Percentiles rank a stretch among this genome's conserved stretches.
Conservation (phyloP, 345 rosid species). For the Crucihimalaya himalaica region DNA sequence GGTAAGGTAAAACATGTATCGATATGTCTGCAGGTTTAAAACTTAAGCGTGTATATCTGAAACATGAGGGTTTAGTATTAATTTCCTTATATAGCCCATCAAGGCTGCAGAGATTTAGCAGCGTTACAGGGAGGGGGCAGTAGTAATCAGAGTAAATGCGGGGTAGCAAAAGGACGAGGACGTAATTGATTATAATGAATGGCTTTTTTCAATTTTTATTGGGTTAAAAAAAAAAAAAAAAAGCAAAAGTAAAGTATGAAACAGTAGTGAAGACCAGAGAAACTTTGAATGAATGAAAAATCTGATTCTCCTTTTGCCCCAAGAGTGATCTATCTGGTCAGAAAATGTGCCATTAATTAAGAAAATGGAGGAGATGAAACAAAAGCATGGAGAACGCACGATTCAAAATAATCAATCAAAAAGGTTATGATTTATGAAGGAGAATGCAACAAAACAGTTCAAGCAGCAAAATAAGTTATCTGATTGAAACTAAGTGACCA, state of each 20-base stretch:
- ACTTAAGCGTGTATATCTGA: constrained; percentile 8
- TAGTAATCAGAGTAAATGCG: constrained; percentile 30
- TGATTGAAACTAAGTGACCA: not conserved
- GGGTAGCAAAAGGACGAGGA: constrained; percentile 30
- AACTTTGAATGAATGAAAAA: constrained; percentile 5
- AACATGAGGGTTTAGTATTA: not conserved
- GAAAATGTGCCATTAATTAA: not conserved
- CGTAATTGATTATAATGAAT: constrained; percentile 22
- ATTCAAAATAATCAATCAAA: not conserved
- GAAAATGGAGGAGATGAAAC: not conserved
- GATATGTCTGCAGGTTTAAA: not conserved
- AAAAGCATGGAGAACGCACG: not conserved
- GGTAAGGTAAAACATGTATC: not conserved
- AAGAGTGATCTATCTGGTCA: not conserved
- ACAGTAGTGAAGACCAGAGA: constrained; percentile 27
- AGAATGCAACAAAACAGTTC: constrained; percentile 13
- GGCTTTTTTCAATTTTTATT: constrained; percentile 2
- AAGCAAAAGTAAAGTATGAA: constrained; percentile 40
- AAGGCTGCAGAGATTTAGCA: constrained; percentile 39
- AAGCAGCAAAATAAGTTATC: not conserved
- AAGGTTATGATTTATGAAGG: not conserved
- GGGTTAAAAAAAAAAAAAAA: not conserved
- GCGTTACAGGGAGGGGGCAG: constrained; percentile 20
- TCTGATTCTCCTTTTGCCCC: not conserved
- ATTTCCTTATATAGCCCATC: constrained; percentile 19